Evolutionary conservation across 768 basidiomycete genomes (phyloP), one percentile per base, ranked within the genome.

Genomic region (Leccinum variicolor): DNA sequence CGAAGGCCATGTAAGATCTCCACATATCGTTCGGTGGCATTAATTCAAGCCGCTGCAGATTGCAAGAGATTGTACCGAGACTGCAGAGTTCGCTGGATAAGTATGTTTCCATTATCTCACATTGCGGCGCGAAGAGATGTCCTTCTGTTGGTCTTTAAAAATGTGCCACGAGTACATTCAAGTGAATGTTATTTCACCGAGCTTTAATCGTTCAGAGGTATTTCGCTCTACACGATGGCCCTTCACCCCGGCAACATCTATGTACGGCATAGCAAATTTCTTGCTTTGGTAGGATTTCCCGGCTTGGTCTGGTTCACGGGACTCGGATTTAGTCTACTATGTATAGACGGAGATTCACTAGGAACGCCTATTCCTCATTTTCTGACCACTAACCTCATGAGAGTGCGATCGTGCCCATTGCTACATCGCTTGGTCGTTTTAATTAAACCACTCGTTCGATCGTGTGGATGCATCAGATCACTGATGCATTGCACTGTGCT

Each of bases 1-100:
- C 71, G 89, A 90, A 71, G 92, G 92, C 62, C 91, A 94, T 77
- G 91, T 93, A 69, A 73, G 89, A 77, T 26, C 46, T 50, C 41
- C 31, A 13, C 7, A 11, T 26, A 53, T 36, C 39, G 33, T 50
- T 28, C 19, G 36, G 50, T 48, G 36, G 46, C 34, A 54, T 55
- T 62, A 26, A 64, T 57, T 43, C 39, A 48, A 46, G 26, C 17
- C 36, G 13, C 52, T 50, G 31, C 58, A 87, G 84, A 84, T 87
- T 66, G 84, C 85, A 46, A 79, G 83, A 71, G 84, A 86, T 52
- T 87, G 85, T 70, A 79, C 83, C 43, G 84, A 84, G 67, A 78
- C 72, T 62, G 66, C 62, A 54, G 84, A 85, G 54, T 84, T 78
- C 66, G 74, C 74, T 66, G 77, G 73, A 59, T 85, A 68, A 80